Evolutionary conservation across 1,284 basidiomycete species (phyloP), one percentile per base, ranked within the genome.

Genomic region (Ceratobasidium sp.): DNA sequence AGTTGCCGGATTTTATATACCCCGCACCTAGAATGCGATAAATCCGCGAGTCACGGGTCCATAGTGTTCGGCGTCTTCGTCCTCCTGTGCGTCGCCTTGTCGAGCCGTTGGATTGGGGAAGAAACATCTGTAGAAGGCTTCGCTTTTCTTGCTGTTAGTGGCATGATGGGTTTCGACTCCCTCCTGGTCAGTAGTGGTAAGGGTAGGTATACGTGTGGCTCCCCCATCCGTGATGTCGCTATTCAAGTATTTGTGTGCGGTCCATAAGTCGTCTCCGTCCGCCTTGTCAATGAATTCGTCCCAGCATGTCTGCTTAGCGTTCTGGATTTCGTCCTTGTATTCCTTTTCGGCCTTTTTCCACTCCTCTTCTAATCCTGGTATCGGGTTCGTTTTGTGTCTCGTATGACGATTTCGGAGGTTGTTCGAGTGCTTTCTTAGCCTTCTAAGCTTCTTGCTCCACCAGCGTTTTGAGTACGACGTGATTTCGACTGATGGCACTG

Each of bases 221-320:
- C 63, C 44, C 9, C 49, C 44, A 38, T 54, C 59, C 1, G 46
- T 50, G 16, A 41, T 35, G 11, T 62, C 35, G 13, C 44, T 55
- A 38, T 55, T 54, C 1, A 49, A 38, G 61, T 74, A 74, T n/a
- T 64, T 73, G 30, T 64, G 44, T 2, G 73, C 74, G 13, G 43
- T 69, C 74, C 74, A 74, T 23, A 75, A 47, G 21, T 50, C 41
- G 41, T 64, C 59, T 4, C 74, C 73, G 1, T 46, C 38, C 8
- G 61, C 72, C 13, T 72, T 44, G 44, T 75, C 74, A 18, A 75
- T 47, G 46, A 64, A 75, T 16, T 50, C 47, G 14, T 59, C 14
- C 74, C 73, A 75, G 46, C 74, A 69, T 14, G 28, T 52, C 16
- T 28, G 32, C 47, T 75, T 75, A 38, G 52, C 49, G 16, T 38